Evolutionary conservation across 805 yeast genomes (phyloP), one percentile per base, ranked within the genome.

Genomic region (Jamesozyma piceae): DNA sequence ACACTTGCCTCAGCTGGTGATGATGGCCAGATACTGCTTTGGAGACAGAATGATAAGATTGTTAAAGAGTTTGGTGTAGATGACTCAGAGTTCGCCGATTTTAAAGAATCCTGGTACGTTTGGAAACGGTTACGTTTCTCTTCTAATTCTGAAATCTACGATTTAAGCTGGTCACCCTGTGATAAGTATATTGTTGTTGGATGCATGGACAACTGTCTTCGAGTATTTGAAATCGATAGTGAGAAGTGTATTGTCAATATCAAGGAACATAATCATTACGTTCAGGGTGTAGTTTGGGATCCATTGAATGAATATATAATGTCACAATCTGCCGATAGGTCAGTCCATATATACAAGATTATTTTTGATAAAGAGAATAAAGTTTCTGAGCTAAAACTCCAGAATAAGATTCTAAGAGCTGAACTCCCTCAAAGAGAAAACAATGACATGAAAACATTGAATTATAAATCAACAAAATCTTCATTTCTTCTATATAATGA

Each of bases 261-360:
- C 14, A 49, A 41, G 34, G 86, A 83, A 44, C 97, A 92, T 62
- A 68, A 69, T 37, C 95, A 89, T 60, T 90, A 86, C 53, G 94
- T 92, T 2, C 99, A 92, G 63, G 99, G 99, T 2, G 90, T 92
- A 4, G 71, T 82, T 0, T 92, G 97, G 97, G 98, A 92, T 59
- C 98, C 98, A 6, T 58, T 68, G 42, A 78, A 82, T 48, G 77
- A 82, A 58, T 86, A 63, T 50, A 62, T 92, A 4, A 86, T 89
- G 1, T 82, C 95, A 5, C 96, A 89, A 60, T 78, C 92, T 21
- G 94, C 96, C 11, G 98, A 92, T 63, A 66, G 95, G 46, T 71
- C 86, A 2, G 80, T 90, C 11, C 79, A 78, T 49, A 66, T 92
- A n/a, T 85, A 85, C 58, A 52, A 53, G 29, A 46, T 57, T 15